Percentiles rank a stretch among this genome's conserved stretches.
phyloP scores from a whole-genome alignment of 352 stramenopile genomes.

The Blastocystis hominis region DNA sequence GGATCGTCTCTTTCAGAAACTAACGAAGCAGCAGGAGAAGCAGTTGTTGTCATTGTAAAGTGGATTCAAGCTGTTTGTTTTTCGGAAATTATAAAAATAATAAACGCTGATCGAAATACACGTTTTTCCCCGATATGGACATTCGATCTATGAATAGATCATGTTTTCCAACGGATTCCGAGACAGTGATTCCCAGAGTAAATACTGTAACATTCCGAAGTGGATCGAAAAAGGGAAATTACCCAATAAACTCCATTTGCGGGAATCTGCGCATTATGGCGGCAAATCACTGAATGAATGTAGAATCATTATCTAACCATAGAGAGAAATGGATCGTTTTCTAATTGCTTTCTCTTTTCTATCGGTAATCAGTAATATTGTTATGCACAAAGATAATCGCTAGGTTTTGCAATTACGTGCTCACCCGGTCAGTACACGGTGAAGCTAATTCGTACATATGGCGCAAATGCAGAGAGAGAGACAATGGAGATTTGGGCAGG shows the following conservation, averaged over 20 bases:
- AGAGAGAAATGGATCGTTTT: background rate
- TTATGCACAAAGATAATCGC: background rate
- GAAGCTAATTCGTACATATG: background rate
- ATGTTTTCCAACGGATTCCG: too few species aligned
- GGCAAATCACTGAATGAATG: background rate
- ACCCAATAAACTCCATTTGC: background rate
- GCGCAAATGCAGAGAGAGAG: constrained; percentile 21
- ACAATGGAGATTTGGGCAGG: constrained; percentile 40
- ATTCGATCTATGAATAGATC: background rate
- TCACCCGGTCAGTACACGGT: background rate
- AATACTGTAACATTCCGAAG: too few species aligned
- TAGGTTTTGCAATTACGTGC: constrained; percentile 17
- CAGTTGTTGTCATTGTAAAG: background rate
- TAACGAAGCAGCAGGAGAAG: constrained; percentile 1
- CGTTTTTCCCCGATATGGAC: background rate
- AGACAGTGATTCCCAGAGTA: too few species aligned
- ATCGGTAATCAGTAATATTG: background rate
- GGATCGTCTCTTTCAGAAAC: constrained; percentile 16
- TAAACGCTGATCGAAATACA: background rate
- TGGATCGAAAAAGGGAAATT: background rate
- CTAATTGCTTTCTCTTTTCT: constrained; percentile 27
- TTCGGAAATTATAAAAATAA: background rate
- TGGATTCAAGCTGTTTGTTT: background rate
- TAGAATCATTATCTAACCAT: background rate
- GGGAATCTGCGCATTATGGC: background rate